Conservation (phyloP, 257 asterid species). For the Solanum pinnatisectum region DNA sequence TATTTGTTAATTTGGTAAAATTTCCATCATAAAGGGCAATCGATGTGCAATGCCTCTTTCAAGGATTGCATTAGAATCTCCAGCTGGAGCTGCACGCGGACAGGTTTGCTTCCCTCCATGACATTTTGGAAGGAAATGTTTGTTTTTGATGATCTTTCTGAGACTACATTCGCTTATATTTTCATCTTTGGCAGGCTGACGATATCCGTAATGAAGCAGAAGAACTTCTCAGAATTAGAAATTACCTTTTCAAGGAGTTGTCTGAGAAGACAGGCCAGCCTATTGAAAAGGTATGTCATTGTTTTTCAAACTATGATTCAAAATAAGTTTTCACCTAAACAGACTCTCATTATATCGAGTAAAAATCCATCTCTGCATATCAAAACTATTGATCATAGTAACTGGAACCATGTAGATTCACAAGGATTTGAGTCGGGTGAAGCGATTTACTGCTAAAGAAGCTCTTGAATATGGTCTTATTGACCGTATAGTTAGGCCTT, state of each 20-base stretch:
- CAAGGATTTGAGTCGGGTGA: slow-evolving; percentile 58
- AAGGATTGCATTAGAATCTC: slow-evolving; percentile 59
- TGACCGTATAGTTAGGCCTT: slow-evolving; percentile 67
- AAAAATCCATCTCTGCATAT: not conserved
- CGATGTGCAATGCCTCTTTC: slow-evolving; percentile 80
- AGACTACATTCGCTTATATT: not conserved
- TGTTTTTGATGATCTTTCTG: not conserved
- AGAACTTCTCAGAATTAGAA: slow-evolving; percentile 74
- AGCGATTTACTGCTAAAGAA: slow-evolving; percentile 63
- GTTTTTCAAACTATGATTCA: not conserved
- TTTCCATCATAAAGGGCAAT: slow-evolving; percentile 41
- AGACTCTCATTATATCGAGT: not conserved
- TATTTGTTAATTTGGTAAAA: not conserved
- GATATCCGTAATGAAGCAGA: slow-evolving; percentile 77
- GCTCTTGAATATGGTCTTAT: slow-evolving; percentile 90
- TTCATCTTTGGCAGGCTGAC: slow-evolving; percentile 58
- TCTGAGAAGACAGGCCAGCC: slow-evolving; percentile 83
- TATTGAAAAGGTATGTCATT: slow-evolving; percentile 46
- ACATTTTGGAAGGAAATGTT: not conserved
- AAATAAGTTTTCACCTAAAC: not conserved
- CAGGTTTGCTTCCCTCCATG: slow-evolving; percentile 46
- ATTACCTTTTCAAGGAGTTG: slow-evolving; percentile 87
- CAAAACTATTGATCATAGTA: not conserved
- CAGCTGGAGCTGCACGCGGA: slow-evolving; percentile 97
- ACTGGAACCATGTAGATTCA: slow-evolving; percentile 36